These are phyloP conservation scores for Musa beccarii DNA, from an alignment of 176 grass and related monocot genomes.

Conservation along the genomic window DNA sequence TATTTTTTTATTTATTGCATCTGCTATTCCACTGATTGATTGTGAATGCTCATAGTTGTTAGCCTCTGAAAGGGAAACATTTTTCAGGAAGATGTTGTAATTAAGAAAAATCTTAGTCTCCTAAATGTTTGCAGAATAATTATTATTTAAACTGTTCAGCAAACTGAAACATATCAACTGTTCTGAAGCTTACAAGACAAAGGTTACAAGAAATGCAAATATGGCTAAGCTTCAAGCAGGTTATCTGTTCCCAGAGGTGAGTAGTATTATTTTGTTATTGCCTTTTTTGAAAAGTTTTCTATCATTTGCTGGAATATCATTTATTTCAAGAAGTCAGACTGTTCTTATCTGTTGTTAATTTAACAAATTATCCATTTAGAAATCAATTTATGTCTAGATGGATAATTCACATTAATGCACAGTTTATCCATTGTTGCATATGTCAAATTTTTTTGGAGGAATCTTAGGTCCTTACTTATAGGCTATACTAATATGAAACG, in stretches of 20 bases:
- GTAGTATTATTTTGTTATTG: neutral
- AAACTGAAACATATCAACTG: neutral
- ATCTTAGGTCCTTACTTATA: neutral
- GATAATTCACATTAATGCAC: neutral
- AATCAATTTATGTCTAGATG: neutral
- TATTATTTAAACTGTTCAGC: neutral
- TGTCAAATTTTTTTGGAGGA: neutral
- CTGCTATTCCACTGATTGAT: too few relatives aligned
- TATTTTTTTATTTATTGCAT: too few relatives aligned
- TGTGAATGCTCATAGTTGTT: too few relatives aligned
- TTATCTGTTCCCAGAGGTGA: conserved; percentile 72
- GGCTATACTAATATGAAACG: neutral
- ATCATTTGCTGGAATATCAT: neutral
- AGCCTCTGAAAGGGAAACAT: too few relatives aligned
- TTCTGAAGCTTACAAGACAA: conserved; percentile 73
- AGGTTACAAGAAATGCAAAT: conserved; percentile 59
- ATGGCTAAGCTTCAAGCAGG: conserved; percentile 75
- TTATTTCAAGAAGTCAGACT: neutral
- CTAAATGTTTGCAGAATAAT: neutral
- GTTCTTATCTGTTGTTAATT: conserved; percentile 4
- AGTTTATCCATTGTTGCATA: too few relatives aligned
- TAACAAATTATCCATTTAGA: neutral
- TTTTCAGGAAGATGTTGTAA: neutral
- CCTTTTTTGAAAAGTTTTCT: neutral
- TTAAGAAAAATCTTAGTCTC: neutral